Evolutionary conservation across 257 asterid genomes (phyloP).

Genomic region (Solanum clarkiae): DNA sequence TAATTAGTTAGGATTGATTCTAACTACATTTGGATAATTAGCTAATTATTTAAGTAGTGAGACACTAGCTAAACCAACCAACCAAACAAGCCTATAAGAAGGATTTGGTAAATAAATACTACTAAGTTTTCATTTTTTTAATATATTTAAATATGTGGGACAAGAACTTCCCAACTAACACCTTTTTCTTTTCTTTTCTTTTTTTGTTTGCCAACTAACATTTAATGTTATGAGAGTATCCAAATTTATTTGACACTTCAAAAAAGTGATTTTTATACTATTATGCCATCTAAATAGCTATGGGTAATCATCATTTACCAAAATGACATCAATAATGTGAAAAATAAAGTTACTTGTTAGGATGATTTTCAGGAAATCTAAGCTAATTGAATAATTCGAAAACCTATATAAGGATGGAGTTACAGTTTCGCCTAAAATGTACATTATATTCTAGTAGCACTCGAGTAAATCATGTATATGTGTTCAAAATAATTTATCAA

Average conservation of each 20-base stretch:
- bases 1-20: background rate
- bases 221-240: background rate
- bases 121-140: background rate
- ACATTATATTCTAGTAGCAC: background rate
- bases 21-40: background rate
- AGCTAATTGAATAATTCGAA: background rate
- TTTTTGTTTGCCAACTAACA: background rate
- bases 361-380: background rate
- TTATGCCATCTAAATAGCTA: background rate
- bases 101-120: background rate
- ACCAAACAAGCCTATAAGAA: background rate
- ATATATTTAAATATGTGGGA: background rate
- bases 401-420: background rate
- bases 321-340: background rate
- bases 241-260: background rate
- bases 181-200: background rate
- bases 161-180: background rate
- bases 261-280: background rate
- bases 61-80: background rate
- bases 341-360: background rate
- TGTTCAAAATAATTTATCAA: background rate
- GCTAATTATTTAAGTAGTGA: background rate
- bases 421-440: background rate
- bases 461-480: background rate
- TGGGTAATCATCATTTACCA: background rate